phyloP scores from a whole-genome alignment of 257 asterid genomes.

The Solanum pennellii region DNA sequence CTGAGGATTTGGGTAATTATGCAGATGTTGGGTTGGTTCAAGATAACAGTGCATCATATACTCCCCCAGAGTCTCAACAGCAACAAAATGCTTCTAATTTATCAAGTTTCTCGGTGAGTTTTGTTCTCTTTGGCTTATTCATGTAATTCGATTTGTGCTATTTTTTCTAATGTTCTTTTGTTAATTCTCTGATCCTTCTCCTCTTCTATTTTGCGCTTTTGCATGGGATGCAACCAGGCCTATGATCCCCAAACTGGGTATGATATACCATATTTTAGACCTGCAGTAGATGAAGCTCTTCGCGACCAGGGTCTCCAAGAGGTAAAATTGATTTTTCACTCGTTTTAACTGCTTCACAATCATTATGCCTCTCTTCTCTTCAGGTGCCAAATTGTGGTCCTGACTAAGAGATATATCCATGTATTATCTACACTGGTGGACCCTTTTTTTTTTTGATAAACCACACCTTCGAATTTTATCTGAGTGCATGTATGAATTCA shows the following conservation, averaged over 20 bases:
- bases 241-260: slow-evolving; percentile 80
- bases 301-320: slow-evolving; percentile 72
- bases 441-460: no score
- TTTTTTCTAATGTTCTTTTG: background rate
- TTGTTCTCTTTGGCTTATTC: background rate
- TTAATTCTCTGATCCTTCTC: background rate
- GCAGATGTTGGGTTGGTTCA: slow-evolving; percentile 57
- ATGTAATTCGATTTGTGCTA: background rate
- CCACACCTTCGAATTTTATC: background rate
- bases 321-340: slow-evolving; percentile 27
- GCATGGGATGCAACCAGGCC: slow-evolving; percentile 35
- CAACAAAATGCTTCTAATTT: slow-evolving; percentile 57
- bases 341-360: background rate
- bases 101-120: slow-evolving; percentile 69
- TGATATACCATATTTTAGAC: slow-evolving; percentile 71
- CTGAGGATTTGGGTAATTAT: slow-evolving; percentile 48
- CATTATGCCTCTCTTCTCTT: background rate
- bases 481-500: background rate
- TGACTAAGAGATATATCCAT: background rate
- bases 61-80: slow-evolving; percentile 46
- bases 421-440: background rate
- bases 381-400: background rate
- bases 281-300: slow-evolving; percentile 63
- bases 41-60: slow-evolving; percentile 42
- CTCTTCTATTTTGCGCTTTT: background rate